Conservation (phyloP, 192 early-diverging fungal genomes). For the Backusella liffmaniae region DNA sequence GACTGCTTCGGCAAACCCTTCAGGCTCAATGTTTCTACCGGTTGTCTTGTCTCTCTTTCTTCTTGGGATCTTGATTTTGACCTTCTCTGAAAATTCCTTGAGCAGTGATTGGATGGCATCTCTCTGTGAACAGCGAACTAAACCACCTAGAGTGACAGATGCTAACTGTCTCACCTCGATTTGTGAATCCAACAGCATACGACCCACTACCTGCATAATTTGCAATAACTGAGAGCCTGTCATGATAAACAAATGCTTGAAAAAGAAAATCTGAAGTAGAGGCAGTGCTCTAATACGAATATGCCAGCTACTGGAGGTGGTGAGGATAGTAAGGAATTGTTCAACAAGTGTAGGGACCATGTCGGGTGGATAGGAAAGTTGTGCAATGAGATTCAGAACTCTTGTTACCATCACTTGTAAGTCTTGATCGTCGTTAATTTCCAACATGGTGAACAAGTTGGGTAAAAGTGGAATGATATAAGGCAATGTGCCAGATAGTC, state of each 20-base stretch:
- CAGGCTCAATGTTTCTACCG: constrained; percentile 28
- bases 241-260: constrained; percentile 78
- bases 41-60: constrained; percentile 39
- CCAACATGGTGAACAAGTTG: constrained; percentile 68
- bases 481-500: constrained; percentile 55
- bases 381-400: constrained; percentile 50
- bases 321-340: constrained; percentile 54
- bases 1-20: constrained; percentile 55
- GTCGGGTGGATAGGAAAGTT: constrained; percentile 49
- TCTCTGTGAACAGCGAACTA: constrained; percentile 75
- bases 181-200: constrained; percentile 79
- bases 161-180: constrained; percentile 85
- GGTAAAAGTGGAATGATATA: constrained; percentile 54
- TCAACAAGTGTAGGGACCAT: constrained; percentile 51
- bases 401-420: constrained; percentile 57
- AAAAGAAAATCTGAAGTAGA: constrained; percentile 83
- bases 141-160: constrained; percentile 69
- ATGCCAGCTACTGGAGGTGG: constrained; percentile 74
- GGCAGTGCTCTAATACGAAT: constrained; percentile 76
- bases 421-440: constrained; percentile 70
- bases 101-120: constrained; percentile 60
- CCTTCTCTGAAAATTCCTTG: constrained; percentile 35
- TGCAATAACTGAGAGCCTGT: constrained; percentile 48
- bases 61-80: constrained; percentile 45
- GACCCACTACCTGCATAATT: constrained; percentile 69